phyloP scores from a whole-genome alignment of 345 rosid species.

The Euphorbia tirucalli region DNA sequence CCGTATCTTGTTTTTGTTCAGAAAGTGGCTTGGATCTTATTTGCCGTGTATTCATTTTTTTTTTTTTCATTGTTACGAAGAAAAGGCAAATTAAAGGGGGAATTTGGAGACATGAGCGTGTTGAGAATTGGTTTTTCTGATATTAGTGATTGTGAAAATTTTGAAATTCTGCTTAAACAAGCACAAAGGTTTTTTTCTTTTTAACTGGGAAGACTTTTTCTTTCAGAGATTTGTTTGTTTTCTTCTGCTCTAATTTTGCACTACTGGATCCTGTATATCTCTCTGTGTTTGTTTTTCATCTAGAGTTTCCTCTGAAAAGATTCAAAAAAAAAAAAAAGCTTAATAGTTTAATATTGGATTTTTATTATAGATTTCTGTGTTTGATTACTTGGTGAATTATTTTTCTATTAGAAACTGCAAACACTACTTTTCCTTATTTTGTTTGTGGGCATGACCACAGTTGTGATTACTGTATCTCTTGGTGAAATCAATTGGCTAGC shows the following conservation, averaged over 20 bases:
- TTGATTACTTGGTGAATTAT: background rate
- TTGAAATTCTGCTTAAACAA: background rate
- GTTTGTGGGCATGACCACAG: background rate
- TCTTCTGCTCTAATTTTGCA: background rate
- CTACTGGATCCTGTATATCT: background rate
- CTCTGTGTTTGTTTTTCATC: background rate
- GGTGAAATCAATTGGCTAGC: background rate
- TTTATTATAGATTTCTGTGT: background rate
- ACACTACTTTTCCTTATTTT: background rate
- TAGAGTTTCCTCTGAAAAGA: background rate
- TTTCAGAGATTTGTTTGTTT: background rate
- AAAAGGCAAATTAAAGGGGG: background rate
- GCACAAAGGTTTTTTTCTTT: background rate
- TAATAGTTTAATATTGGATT: background rate
- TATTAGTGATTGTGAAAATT: background rate
- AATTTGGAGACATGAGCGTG: background rate
- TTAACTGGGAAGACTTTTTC: background rate
- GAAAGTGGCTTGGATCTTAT: background rate
- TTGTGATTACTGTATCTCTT: background rate
- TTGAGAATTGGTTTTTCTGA: background rate
- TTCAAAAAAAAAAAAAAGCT: background rate
- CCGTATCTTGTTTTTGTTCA: background rate
- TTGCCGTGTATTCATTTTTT: constrained; percentile 1
- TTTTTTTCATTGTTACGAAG: background rate
- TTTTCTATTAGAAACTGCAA: background rate